Evolutionary conservation across 2,329 filamentous ascomycete genomes (phyloP).

Genomic region (Beauveria sp.): DNA sequence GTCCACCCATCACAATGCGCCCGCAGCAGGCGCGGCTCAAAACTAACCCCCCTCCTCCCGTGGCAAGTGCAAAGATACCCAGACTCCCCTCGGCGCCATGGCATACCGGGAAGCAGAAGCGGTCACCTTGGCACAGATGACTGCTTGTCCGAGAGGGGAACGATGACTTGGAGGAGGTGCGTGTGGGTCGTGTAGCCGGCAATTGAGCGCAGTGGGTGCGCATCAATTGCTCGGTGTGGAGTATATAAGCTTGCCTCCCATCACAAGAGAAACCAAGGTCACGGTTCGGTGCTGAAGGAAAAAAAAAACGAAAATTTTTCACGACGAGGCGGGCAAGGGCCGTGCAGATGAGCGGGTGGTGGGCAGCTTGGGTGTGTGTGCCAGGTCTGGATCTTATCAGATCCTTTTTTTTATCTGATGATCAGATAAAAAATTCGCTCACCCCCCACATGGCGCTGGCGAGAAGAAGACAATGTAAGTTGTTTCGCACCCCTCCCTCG

Average conservation of each 20-base stretch:
- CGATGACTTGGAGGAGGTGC: neutral
- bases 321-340: neutral
- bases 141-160: neutral
- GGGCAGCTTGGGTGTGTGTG: neutral
- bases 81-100: no score
- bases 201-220: conserved; percentile 2
- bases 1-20: neutral
- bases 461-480: conserved; percentile 3
- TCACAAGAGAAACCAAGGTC: neutral
- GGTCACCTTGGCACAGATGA: neutral
- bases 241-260: neutral
- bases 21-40: neutral
- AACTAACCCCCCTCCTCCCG: neutral
- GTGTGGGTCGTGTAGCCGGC: conserved; percentile 5
- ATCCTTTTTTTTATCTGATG: conserved; percentile 44
- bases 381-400: conserved; percentile 29
- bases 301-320: conserved; percentile 2
- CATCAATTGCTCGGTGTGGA: neutral
- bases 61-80: neutral
- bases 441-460: conserved; percentile 22
- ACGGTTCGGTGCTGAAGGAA: neutral
- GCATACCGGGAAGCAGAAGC: no score
- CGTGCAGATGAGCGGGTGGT: neutral
- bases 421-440: conserved; percentile 42
- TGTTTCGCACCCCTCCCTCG: conserved; percentile 2